These are phyloP conservation scores for Kurtzmaniella quercitrusa DNA, from an alignment of 1,139 yeast species.

Conservation along the genomic window DNA sequence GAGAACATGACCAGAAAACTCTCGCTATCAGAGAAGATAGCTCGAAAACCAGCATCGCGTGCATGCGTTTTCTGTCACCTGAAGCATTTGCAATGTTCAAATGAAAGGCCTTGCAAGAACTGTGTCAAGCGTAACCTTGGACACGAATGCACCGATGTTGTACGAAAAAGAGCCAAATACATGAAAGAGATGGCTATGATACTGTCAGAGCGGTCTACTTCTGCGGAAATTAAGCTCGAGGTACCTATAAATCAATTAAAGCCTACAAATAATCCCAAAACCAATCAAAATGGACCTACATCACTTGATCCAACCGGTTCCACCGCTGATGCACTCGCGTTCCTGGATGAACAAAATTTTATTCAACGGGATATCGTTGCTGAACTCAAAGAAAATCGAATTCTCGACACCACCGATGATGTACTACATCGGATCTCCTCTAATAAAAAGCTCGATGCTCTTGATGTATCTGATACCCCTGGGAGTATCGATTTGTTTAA, in stretches of 20 bases:
- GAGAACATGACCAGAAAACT: constrained; percentile 56
- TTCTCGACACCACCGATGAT: constrained; percentile 37
- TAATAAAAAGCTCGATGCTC: neutral
- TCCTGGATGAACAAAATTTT: neutral
- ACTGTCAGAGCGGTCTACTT: neutral
- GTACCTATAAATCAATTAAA: neutral
- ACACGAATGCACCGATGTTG: constrained; percentile 54
- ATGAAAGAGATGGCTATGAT: constrained; percentile 12
- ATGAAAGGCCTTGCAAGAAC: constrained; percentile 63
- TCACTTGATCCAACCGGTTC: neutral
- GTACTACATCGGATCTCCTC: constrained; percentile 27
- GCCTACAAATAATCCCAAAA: neutral
- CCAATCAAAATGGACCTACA: neutral
- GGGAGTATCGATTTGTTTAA: constrained; percentile 20
- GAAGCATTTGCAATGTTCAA: constrained; percentile 65
- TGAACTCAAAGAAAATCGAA: constrained; percentile 9
- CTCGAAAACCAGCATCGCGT: constrained; percentile 57
- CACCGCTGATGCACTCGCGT: neutral
- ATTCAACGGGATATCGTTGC: neutral
- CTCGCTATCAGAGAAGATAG: constrained; percentile 46
- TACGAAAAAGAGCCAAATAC: constrained; percentile 51
- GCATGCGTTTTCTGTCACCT: constrained; percentile 71
- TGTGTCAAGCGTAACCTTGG: constrained; percentile 60
- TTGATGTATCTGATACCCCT: constrained; percentile 10
- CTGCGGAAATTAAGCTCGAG: neutral